Conservation (phyloP, 768 basidiomycete genomes). For the Amanita exitialis region DNA sequence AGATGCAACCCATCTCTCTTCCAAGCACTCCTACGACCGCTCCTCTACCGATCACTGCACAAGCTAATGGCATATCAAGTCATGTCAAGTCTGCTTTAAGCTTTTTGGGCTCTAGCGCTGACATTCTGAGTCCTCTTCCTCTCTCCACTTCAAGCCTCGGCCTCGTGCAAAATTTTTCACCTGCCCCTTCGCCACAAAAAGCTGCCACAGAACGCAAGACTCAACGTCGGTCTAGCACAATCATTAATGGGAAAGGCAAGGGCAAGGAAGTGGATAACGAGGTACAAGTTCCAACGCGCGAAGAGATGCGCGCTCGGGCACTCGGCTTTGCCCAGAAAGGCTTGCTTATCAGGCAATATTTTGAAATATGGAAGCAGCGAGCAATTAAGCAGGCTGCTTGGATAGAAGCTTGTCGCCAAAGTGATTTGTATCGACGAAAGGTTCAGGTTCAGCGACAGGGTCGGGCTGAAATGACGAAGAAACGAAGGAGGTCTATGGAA, state of each 20-base stretch:
- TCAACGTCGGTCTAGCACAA: background rate
- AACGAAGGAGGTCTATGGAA: conserved; percentile 20
- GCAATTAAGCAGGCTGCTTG: conserved; percentile 39
- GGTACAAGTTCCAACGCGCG: conserved; percentile 10
- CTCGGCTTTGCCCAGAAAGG: conserved; percentile 30
- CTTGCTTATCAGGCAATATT: conserved; percentile 28
- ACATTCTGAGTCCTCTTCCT: conserved; percentile 33
- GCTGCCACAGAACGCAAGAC: background rate
- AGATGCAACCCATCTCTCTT: conserved; percentile 33
- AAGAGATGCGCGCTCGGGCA: conserved; percentile 31
- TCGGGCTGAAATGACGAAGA: conserved; percentile 16
- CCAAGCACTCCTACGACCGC: conserved; percentile 32
- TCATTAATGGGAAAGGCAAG: conserved; percentile 20
- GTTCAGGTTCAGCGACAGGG: conserved; percentile 18
- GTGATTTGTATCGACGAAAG: conserved; percentile 52
- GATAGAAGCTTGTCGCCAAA: conserved; percentile 49
- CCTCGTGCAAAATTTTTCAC: conserved; percentile 18
- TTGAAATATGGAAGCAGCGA: conserved; percentile 37
- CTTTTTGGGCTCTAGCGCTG: conserved; percentile 19
- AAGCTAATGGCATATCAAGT: conserved; percentile 17
- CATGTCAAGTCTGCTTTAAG: conserved; percentile 20
- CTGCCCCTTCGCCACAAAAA: conserved; percentile 2
- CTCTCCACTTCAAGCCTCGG: conserved; percentile 23
- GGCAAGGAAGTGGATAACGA: conserved; percentile 17
- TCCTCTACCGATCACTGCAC: conserved; percentile 18